phyloP scores from a whole-genome alignment of 208 protist genomes.

The Trichomonas gallinae region DNA sequence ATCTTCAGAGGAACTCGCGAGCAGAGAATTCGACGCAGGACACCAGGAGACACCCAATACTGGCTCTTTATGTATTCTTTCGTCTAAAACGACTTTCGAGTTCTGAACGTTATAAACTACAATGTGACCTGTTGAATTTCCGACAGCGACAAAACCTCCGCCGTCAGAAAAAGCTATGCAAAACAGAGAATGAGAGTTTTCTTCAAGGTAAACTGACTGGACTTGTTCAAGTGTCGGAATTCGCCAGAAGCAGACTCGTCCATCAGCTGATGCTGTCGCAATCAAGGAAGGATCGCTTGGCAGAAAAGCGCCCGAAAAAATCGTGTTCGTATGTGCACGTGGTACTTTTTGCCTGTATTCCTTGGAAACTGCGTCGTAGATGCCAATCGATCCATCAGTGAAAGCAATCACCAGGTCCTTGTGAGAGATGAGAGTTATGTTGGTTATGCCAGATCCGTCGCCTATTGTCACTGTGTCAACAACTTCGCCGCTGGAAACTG shows the following conservation, averaged over 20 bases:
- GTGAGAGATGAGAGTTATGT: background rate
- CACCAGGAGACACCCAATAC: background rate
- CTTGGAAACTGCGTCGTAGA: background rate
- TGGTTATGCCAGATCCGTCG: background rate
- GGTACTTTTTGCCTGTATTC: background rate
- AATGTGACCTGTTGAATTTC: background rate
- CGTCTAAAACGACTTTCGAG: background rate
- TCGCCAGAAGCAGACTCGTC: background rate
- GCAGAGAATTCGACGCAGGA: background rate
- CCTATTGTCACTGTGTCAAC: background rate
- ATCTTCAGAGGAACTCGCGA: background rate
- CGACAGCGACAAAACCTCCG: background rate
- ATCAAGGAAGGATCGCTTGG: background rate
- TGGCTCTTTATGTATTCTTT: background rate
- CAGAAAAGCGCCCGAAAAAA: background rate
- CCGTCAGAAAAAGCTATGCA: background rate
- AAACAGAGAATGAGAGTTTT: background rate
- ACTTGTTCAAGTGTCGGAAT: background rate
- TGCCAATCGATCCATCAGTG: background rate
- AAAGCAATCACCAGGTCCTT: background rate
- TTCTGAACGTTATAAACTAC: background rate
- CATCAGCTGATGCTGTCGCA: background rate
- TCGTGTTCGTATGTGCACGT: background rate
- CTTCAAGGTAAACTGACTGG: background rate
- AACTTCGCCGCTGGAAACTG: background rate